phyloP scores from a whole-genome alignment of 441 rosid genomes.

The Mallotus japonicus region DNA sequence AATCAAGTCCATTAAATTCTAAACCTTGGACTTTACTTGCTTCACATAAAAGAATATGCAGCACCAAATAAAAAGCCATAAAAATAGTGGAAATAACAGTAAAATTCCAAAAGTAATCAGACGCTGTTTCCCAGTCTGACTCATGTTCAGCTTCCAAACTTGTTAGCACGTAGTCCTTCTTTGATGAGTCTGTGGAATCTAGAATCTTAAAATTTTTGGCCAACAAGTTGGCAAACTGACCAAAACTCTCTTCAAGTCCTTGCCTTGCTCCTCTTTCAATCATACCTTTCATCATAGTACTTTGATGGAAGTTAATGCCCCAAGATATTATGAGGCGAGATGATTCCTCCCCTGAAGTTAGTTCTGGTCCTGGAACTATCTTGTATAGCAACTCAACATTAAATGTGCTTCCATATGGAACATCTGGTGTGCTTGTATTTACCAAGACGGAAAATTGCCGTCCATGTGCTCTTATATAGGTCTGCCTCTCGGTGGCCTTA shows the following conservation, averaged over 20 bases:
- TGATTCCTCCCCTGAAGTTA: constrained; percentile 51
- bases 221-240: constrained; percentile 51
- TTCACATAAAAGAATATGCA: constrained; percentile 56
- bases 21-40: constrained; percentile 55
- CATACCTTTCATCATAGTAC: constrained; percentile 76
- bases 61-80: constrained; percentile 48
- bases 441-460: constrained; percentile 47
- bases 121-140: constrained; percentile 61
- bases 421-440: constrained; percentile 72
- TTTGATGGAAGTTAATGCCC: constrained; percentile 65
- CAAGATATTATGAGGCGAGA: constrained; percentile 62
- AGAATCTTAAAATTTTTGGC: constrained; percentile 45
- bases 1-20: constrained; percentile 69
- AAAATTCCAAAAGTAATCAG: constrained; percentile 62
- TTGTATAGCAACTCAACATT: constrained; percentile 71
- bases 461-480: constrained; percentile 60
- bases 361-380: constrained; percentile 55
- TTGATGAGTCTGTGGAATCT: constrained; percentile 33
- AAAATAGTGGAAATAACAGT: constrained; percentile 52
- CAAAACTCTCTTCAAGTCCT: constrained; percentile 77
- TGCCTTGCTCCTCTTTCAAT: constrained; percentile 83
- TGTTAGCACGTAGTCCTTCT: constrained; percentile 56
- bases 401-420: constrained; percentile 78
- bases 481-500: constrained; percentile 71
- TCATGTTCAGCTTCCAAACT: constrained; percentile 59